Conservation (phyloP, 2,329 filamentous ascomycete genomes). For the Cucurbitaria berberidis region DNA sequence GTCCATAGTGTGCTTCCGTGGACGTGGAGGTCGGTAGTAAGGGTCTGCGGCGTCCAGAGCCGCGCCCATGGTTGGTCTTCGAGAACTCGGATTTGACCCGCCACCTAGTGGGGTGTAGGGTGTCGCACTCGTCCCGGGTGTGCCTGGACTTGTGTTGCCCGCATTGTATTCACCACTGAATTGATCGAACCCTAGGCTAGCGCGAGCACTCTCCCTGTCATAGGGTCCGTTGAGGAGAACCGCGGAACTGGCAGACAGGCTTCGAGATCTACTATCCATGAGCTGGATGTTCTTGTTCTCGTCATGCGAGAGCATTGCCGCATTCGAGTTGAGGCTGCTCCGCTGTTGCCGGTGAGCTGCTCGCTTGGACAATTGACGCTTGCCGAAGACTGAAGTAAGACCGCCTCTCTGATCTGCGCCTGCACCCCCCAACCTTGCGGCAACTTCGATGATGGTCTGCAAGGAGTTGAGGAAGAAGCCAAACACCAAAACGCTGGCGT, state of each 20-base stretch:
- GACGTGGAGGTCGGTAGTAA: constrained; percentile 85
- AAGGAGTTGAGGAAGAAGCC: constrained; percentile 93
- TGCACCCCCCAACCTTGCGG: constrained; percentile 80
- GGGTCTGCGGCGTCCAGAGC: constrained; percentile 64
- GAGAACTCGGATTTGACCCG: constrained; percentile 52
- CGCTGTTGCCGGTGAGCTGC: constrained; percentile 70
- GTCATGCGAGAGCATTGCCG: constrained; percentile 77
- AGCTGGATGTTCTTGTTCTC: constrained; percentile 67
- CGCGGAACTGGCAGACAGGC: constrained; percentile 67
- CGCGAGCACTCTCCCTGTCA: constrained; percentile 49
- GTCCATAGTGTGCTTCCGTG: constrained; percentile 65
- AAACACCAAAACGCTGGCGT: constrained; percentile 83
- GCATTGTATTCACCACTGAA: constrained; percentile 56
- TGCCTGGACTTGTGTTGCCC: constrained; percentile 69
- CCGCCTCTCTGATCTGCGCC: constrained; percentile 81
- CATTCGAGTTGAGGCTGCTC: constrained; percentile 81
- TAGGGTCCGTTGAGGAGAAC: constrained; percentile 63
- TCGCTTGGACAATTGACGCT: constrained; percentile 83
- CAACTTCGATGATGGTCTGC: constrained; percentile 88
- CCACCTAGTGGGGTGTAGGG: constrained; percentile 72
- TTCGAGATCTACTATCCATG: constrained; percentile 61
- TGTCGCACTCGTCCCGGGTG: constrained; percentile 74
- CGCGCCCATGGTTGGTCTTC: constrained; percentile 45
- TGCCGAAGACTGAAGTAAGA: constrained; percentile 84
- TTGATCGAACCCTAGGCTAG: constrained; percentile 61